Evolutionary conservation across 768 basidiomycete genomes (phyloP).

Genomic region (Clitopilus passeckerianus): DNA sequence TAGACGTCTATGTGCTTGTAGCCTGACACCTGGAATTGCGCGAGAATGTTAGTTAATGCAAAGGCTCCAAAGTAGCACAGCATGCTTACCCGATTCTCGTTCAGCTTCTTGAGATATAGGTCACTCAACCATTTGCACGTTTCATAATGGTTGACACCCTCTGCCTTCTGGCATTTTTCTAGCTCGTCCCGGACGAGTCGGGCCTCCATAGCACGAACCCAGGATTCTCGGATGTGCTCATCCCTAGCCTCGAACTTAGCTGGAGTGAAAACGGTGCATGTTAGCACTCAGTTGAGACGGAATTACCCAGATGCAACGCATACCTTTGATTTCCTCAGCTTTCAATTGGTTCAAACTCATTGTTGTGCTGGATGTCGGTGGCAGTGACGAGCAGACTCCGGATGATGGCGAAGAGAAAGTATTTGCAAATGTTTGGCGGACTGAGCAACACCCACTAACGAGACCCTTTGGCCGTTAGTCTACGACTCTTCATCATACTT

Average conservation of each 20-base stretch:
- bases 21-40: constrained; percentile 63
- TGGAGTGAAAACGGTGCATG: too few species aligned
- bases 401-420: constrained; percentile 5
- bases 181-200: constrained; percentile 86
- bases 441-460: neutral
- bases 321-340: constrained; percentile 49
- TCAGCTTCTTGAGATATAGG: constrained; percentile 74
- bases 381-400: constrained; percentile 10
- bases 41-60: neutral
- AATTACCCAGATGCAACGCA: constrained; percentile 1
- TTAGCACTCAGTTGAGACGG: too few species aligned
- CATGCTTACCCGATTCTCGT: constrained; percentile 79
- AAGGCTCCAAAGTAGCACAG: too few species aligned
- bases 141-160: constrained; percentile 91
- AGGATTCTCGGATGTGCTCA: constrained; percentile 79
- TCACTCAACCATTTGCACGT: constrained; percentile 85
- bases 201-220: constrained; percentile 92
- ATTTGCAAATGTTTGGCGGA: constrained; percentile 16
- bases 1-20: constrained; percentile 61
- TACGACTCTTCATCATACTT: neutral
- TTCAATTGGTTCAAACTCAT: constrained; percentile 37
- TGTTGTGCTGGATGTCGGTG: constrained; percentile 14
- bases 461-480: neutral
- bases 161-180: constrained; percentile 80
- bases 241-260: constrained; percentile 70